Conservation (phyloP, 106 monocot genomes). For the Hemerocallis citrina region DNA sequence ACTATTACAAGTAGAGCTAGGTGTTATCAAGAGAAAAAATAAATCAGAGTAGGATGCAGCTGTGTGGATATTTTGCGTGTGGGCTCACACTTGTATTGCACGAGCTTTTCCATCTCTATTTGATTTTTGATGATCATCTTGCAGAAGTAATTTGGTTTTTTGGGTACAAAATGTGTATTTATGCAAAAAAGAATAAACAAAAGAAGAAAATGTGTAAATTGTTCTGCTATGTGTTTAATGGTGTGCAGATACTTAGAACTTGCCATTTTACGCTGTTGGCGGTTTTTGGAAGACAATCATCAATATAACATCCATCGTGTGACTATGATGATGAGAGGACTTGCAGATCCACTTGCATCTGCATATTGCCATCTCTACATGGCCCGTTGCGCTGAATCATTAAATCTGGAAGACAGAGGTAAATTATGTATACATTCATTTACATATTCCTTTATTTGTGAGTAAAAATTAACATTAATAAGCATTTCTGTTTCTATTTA, state of each 20-base stretch:
- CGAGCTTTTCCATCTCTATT: no score
- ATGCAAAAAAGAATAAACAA: no score
- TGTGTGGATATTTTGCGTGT: no score
- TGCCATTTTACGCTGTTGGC: conserved; percentile 37
- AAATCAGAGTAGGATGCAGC: no score
- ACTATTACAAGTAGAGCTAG: no score
- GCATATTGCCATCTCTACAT: conserved; percentile 46
- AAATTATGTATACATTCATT: neutral
- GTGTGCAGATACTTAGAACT: conserved; percentile 35
- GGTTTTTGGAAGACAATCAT: conserved; percentile 24
- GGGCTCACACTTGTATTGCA: no score
- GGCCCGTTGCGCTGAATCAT: conserved; percentile 19
- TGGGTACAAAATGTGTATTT: no score
- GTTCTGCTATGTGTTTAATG: neutral
- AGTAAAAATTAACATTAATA: neutral
- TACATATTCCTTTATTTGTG: neutral
- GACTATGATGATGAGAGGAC: conserved; percentile 46
- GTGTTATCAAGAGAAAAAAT: no score
- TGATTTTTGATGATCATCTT: no score
- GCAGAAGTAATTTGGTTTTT: no score
- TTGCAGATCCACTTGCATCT: conserved; percentile 45
- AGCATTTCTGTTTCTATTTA: neutral
- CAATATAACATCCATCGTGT: conserved; percentile 14
- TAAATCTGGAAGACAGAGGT: conserved; percentile 23
- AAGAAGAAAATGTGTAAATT: neutral